phyloP scores from a whole-genome alignment of 352 stramenopile genomes.

The Pythium monospermum region DNA sequence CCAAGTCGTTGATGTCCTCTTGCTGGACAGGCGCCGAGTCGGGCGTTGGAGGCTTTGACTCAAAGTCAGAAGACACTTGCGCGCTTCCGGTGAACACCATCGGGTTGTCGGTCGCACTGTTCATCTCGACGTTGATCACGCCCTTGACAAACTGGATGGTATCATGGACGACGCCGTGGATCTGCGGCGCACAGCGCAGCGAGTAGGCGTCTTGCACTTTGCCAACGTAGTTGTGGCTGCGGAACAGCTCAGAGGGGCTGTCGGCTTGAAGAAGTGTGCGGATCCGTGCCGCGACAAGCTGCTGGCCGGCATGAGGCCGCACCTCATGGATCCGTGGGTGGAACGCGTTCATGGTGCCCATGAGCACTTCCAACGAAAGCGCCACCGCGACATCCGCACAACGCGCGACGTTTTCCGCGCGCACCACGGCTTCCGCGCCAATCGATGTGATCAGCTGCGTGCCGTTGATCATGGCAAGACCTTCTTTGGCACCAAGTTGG shows the following conservation, averaged over 20 bases:
- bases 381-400: constrained; percentile 78
- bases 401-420: constrained; percentile 66
- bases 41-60: constrained; percentile 23
- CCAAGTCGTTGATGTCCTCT: constrained; percentile 49
- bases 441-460: constrained; percentile 88
- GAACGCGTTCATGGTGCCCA: constrained; percentile 86
- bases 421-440: constrained; percentile 72
- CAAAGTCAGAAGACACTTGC: constrained; percentile 60
- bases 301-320: constrained; percentile 75
- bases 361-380: constrained; percentile 83
- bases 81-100: constrained; percentile 82
- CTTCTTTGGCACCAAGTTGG: constrained; percentile 83
- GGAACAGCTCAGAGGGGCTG: constrained; percentile 78
- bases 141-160: constrained; percentile 83
- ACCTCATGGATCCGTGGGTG: constrained; percentile 85
- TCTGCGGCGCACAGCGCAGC: constrained; percentile 83
- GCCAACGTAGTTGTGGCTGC: constrained; percentile 84
- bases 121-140: constrained; percentile 88
- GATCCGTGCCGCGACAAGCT: constrained; percentile 72
- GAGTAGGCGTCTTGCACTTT: constrained; percentile 90
- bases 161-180: constrained; percentile 86
- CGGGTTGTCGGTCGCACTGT: constrained; percentile 88
- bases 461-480: constrained; percentile 89
- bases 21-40: constrained; percentile 19
- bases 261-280: constrained; percentile 75